Evolutionary conservation across 805 yeast species (phyloP).

Genomic region (Ogataea polymorpha): DNA sequence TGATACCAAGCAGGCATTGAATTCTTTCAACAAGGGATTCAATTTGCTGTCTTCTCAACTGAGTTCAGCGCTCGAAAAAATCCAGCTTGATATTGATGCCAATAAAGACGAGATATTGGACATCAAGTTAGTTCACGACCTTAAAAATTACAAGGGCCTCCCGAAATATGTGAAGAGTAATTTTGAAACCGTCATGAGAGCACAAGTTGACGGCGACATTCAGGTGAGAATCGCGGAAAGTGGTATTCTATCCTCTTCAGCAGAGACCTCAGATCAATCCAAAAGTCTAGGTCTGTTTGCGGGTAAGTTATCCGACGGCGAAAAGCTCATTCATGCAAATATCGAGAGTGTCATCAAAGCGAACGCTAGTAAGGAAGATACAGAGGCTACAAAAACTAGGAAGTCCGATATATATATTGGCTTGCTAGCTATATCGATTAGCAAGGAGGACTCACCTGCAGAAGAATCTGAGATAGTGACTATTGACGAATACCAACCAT

Average conservation of each 20-base stretch:
- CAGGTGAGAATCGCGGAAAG: slow-evolving; percentile 56
- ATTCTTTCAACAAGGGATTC: slow-evolving; percentile 36
- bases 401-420: slow-evolving; percentile 33
- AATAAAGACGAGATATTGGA: slow-evolving; percentile 51
- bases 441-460: slow-evolving; percentile 18
- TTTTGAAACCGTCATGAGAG: slow-evolving; percentile 58
- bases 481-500: slow-evolving; percentile 45
- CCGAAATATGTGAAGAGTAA: slow-evolving; percentile 46
- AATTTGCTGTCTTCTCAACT: slow-evolving; percentile 31
- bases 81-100: slow-evolving; percentile 32
- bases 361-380: slow-evolving; percentile 4
- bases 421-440: slow-evolving; percentile 29
- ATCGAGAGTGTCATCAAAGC: slow-evolving; percentile 61
- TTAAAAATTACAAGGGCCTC: slow-evolving; percentile 50
- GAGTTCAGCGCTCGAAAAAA: slow-evolving; percentile 38
- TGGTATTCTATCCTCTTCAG: slow-evolving; percentile 35
- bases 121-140: slow-evolving; percentile 66
- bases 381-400: slow-evolving; percentile 10
- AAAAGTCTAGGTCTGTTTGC: slow-evolving; percentile 64
- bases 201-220: slow-evolving; percentile 77
- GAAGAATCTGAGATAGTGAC: slow-evolving; percentile 32
- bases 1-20: slow-evolving; percentile 33
- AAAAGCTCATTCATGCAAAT: slow-evolving; percentile 83
- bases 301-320: slow-evolving; percentile 81
- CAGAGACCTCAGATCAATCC: slow-evolving; percentile 23